Conservation (phyloP, 768 basidiomycete genomes). For the Tylopilus sp. region DNA sequence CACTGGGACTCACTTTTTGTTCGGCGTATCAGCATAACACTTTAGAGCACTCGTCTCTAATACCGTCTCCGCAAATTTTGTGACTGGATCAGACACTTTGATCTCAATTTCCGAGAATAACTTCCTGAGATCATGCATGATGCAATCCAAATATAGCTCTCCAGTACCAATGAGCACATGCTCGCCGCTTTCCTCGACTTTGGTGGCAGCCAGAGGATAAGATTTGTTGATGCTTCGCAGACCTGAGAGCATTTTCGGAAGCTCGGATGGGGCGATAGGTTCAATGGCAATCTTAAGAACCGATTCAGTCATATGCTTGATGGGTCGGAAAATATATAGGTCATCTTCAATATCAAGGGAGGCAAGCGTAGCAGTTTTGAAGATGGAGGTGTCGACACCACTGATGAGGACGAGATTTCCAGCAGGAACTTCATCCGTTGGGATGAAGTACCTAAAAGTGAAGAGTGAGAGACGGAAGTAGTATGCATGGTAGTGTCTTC, state of each 20-base stretch:
- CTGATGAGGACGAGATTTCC: conserved; percentile 92
- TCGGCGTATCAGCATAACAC: conserved; percentile 98
- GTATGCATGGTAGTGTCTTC: conserved; percentile 13
- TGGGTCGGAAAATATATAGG: conserved; percentile 90
- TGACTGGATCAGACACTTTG: conserved; percentile 99
- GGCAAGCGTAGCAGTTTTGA: conserved; percentile 90
- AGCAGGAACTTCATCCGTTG: conserved; percentile 81
- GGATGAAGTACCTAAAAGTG: conserved; percentile 75
- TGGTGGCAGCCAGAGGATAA: conserved; percentile 90
- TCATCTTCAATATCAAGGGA: conserved; percentile 75
- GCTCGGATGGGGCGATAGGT: conserved; percentile 94
- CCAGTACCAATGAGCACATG: conserved; percentile 97
- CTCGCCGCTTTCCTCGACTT: conserved; percentile 98
- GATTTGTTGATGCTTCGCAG: conserved; percentile 97
- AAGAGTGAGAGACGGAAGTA: not conserved
- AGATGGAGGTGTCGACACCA: conserved; percentile 91
- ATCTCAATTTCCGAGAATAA: conserved; percentile 98
- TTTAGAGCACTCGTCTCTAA: conserved; percentile 96
- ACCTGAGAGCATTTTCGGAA: conserved; percentile 98
- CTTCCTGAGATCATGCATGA: conserved; percentile 91
- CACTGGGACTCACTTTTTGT: conserved; percentile 76
- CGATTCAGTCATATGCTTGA: conserved; percentile 95
- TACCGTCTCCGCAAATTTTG: conserved; percentile 97
- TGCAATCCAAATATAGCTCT: conserved; percentile 93
- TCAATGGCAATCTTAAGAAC: conserved; percentile 98